Evolutionary conservation across 331 rosid genomes (phyloP), one percentile per base, ranked within the genome.

Genomic region (Phaseolus coccineus): DNA sequence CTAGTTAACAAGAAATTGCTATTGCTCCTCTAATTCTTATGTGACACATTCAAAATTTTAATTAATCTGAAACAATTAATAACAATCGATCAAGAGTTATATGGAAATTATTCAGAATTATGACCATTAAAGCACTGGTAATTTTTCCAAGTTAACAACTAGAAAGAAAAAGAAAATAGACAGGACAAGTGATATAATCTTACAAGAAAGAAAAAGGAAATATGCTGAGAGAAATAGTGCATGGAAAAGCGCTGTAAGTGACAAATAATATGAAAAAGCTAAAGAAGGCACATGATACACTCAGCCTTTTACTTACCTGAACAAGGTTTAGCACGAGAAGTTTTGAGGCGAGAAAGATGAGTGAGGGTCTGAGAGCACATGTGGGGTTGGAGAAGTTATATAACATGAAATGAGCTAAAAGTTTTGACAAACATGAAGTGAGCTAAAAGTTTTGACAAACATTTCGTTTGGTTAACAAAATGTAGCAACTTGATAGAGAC

Each of bases 371-470:
- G 55, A 44, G 31, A 47, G 71, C 16, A 11, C 24, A 62, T 66
- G 67, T 53, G 57, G 72, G 48, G 76, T 9, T 71, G 46, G 82
- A 67, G 30, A 77, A 19, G 50, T 74, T 91, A 83, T 82, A 89
- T 86, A 88, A 82, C 50, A 62, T 19, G 22, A 19, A 19, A 19
- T 19, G 22, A 19, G 22, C 22, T 19, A 19, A 19, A 19, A 19
- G 22, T 19, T 19, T 19, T 19, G 22, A 19, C 22, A 19, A 19
- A 19, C 22, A 19, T 57, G 44, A 74, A 0, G 8, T 53, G 24
- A 73, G 80, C 65, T 2, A 27, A n/a, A 69, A 50, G 48, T 42
- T 71, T 82, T 67, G 69, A 75, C 13, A 10, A 67, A 46, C 47
- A 16, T 61, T 31, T 31, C 61, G 30, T 84, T 48, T 51, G 55